Evolutionary conservation across 805 yeast genomes (phyloP), one percentile per base, ranked within the genome.

Genomic region (Grigorovia transvaalensis): DNA sequence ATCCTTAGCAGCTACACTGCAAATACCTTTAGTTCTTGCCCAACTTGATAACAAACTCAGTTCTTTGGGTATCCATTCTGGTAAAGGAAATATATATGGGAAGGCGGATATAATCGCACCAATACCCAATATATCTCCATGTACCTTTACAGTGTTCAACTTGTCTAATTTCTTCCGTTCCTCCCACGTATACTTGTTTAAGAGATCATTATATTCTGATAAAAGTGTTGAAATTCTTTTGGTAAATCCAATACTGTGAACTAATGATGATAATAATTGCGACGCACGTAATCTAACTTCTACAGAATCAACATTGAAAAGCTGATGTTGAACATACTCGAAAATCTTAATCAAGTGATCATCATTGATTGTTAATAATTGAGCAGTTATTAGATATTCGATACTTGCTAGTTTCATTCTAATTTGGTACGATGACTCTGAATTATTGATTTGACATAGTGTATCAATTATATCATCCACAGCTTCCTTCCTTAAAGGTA

Each of bases 31-130:
- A 19, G 85, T 77, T 15, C 85, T 80, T 2, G 88, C 82, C 63
- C 81, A 82, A 27, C 77, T 78, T 0, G 96, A 89, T 53, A 93
- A 69, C 1, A 78, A 71, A 1, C 85, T 75, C 56, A 91, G 72
- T 15, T 86, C 78, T 9, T 72, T 69, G 0, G 98, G 97, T 18
- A 91, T 75, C 97, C 97, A 93, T 29, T 57, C 50, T 0, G 99
- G 98, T 1, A 96, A 90, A 0, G 99, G 99, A 0, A 96, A 84
- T 2, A 75, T 71, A 61, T 89, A 93, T 1, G 98, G 91, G 68
- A 85, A 93, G 0, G 98, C 97, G 47, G 83, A 81, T 1, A 93
- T 79, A 45, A 91, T 70, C 0, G 97, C 87, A 9, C 97, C 96
- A 1, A 91, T 70, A 0, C 97, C 98, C 23, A 93, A 70, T 0